phyloP scores from a whole-genome alignment of 257 asterid species.

The Solanum rostratum region DNA sequence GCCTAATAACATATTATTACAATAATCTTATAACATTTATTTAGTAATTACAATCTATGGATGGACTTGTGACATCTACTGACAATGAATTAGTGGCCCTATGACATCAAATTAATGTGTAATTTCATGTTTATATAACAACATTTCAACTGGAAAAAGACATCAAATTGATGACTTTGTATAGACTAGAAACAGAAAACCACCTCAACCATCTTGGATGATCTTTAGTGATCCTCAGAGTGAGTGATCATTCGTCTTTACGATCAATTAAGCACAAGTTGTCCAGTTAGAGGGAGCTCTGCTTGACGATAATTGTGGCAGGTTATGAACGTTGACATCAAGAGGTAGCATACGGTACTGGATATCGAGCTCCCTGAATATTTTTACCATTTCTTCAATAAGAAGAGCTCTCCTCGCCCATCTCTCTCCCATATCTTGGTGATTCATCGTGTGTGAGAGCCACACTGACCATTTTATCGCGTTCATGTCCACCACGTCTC shows the following conservation, averaged over 20 bases:
- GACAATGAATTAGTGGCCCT: neutral
- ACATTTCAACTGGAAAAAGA: neutral
- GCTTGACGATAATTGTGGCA: conserved; percentile 43
- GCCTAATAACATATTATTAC: neutral
- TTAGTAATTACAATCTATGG: neutral
- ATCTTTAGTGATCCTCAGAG: neutral
- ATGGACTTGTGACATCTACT: neutral
- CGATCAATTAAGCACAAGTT: conserved; percentile 3
- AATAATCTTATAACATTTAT: neutral
- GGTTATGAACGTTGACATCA: conserved; percentile 58
- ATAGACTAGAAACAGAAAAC: neutral
- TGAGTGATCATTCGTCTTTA: neutral
- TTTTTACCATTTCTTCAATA: conserved; percentile 68
- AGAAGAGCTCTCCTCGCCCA: conserved; percentile 59
- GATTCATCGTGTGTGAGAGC: conserved; percentile 69
- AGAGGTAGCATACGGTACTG: conserved; percentile 69
- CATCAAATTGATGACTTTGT: neutral
- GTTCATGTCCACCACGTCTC: conserved; percentile 85
- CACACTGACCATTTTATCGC: conserved; percentile 65
- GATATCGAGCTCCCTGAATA: conserved; percentile 65
- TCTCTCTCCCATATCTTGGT: conserved; percentile 89
- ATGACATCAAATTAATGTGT: neutral
- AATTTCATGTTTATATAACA: neutral
- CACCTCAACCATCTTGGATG: neutral
- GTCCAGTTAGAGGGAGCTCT: conserved; percentile 74